phyloP scores from a whole-genome alignment of 179 eudicot species.

The Gypsophila paniculata region DNA sequence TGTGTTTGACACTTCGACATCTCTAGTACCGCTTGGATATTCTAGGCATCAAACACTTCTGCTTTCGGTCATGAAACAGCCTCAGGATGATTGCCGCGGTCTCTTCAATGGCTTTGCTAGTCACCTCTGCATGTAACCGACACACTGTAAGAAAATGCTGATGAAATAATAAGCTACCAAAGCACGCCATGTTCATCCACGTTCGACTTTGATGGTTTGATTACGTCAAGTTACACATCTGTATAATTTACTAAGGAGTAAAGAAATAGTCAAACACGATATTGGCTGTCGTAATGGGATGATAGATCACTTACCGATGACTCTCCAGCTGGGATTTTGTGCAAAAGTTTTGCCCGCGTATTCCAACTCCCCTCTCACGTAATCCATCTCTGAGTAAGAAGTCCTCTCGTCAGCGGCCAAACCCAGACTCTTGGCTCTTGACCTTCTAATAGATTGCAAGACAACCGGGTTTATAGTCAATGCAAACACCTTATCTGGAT shows the following conservation, averaged over 20 bases:
- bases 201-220: neutral
- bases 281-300: neutral
- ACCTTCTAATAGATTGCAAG: slow-evolving; percentile 64
- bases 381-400: slow-evolving; percentile 70
- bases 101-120: slow-evolving; percentile 94
- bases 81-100: slow-evolving; percentile 84
- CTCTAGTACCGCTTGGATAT: slow-evolving; percentile 79
- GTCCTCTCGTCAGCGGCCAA: slow-evolving; percentile 42
- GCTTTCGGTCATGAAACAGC: slow-evolving; percentile 70
- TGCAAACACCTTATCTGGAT: slow-evolving; percentile 68
- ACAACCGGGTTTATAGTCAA: slow-evolving; percentile 73
- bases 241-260: neutral
- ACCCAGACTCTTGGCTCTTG: slow-evolving; percentile 84
- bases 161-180: neutral
- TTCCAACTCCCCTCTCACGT: slow-evolving; percentile 66
- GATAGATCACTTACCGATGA: slow-evolving; percentile 59
- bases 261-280: neutral
- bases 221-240: too few species aligned
- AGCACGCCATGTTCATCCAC: neutral
- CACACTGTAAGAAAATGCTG: slow-evolving; percentile 5
- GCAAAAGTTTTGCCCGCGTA: slow-evolving; percentile 59
- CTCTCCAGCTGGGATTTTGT: slow-evolving; percentile 88
- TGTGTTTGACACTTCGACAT: slow-evolving; percentile 18
- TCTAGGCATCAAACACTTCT: slow-evolving; percentile 68
- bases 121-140: slow-evolving; percentile 60